Percentiles rank a stretch among this genome's conserved stretches.
These are phyloP conservation scores for Peronospora tabacina DNA, from an alignment of 352 stramenopile genomes.

Conservation along the genomic window DNA sequence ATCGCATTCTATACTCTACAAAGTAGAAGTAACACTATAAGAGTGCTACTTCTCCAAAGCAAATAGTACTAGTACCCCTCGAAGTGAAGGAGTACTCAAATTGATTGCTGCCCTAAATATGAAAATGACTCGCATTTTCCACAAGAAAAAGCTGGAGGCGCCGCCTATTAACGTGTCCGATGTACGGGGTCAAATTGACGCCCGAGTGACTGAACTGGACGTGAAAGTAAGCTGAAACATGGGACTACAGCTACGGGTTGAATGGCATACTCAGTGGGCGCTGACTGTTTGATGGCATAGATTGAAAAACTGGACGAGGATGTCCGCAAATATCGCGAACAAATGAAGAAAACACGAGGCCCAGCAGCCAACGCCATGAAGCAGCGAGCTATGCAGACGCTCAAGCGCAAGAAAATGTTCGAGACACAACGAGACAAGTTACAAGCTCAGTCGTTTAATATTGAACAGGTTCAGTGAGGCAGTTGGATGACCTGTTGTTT, in stretches of 20 bases:
- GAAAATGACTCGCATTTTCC: constrained; percentile 80
- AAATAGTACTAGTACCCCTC: too few species aligned
- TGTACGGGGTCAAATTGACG: constrained; percentile 70
- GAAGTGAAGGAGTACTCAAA: too few species aligned
- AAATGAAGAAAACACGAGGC: constrained; percentile 74
- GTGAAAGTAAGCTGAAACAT: constrained; percentile 46
- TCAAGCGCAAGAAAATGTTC: constrained; percentile 88
- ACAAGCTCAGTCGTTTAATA: constrained; percentile 78
- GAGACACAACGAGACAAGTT: constrained; percentile 77
- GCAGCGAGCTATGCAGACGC: constrained; percentile 76
- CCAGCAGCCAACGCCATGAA: constrained; percentile 69
- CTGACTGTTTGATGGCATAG: constrained; percentile 24
- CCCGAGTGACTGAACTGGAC: constrained; percentile 64
- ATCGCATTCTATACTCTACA: too few species aligned
- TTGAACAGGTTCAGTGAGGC: constrained; percentile 58
- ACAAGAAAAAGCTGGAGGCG: constrained; percentile 70
- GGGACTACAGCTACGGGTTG: not conserved
- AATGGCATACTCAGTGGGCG: too few species aligned
- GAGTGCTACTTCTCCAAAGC: too few species aligned
- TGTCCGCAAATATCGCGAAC: constrained; percentile 70
- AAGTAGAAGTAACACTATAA: too few species aligned
- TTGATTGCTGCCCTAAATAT: too few species aligned
- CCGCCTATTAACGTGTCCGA: constrained; percentile 70
- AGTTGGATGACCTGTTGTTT: not conserved
- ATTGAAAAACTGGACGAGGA: constrained; percentile 79